Evolutionary conservation across 345 rosid genomes (phyloP), one percentile per base, ranked within the genome.

Genomic region (Cardiospermum halicacabum): DNA sequence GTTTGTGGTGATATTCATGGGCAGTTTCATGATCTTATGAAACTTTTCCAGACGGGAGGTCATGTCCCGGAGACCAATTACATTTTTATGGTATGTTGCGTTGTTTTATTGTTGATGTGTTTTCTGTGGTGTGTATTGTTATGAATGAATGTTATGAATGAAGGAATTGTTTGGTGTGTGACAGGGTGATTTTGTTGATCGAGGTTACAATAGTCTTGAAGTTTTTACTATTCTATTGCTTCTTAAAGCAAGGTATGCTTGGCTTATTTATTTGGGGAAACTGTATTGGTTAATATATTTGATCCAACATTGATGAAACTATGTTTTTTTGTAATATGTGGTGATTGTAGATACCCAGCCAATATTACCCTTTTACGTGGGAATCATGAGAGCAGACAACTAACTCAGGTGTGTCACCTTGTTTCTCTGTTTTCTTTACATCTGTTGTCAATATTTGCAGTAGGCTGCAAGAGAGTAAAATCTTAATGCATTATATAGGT

Each of bases 1-100:
- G 98, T 95, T 57, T 91, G 98, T 67, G 98, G 99, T 75, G 99
- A 95, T 72, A 95, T 95, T 56, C 99, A 95, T 77, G 98, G 99
- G 45, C 98, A 95, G 83, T 95, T 91, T 80, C 99, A 95, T 75
- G 99, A 95, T 72, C 84, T 95, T 6, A 95, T 95, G 94, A 95
- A 95, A 73, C 96, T 95, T 84, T 95, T 95, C 67, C 96, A 89
- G 78, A 91, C 99, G 7, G 99, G 97, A 39, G 99, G 97, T 58
- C 96, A 91, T 71, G 97, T 95, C 11, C 97, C 99, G 1, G 96
- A 95, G 77, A 95, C 98, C 1, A 95, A 95, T 69, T 95, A 95
- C 84, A 95, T 95, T 48, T 95, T 95, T 74, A 94, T 89, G 96
- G 99, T 87, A 83, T 58, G 37, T 30, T 3, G 25, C 56, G 45